A percentile compares a stretch with the other conserved stretches of the same genome.
Evolutionary conservation across 306 rosid species (phyloP).

Genomic region (Cucumis cinereus): DNA sequence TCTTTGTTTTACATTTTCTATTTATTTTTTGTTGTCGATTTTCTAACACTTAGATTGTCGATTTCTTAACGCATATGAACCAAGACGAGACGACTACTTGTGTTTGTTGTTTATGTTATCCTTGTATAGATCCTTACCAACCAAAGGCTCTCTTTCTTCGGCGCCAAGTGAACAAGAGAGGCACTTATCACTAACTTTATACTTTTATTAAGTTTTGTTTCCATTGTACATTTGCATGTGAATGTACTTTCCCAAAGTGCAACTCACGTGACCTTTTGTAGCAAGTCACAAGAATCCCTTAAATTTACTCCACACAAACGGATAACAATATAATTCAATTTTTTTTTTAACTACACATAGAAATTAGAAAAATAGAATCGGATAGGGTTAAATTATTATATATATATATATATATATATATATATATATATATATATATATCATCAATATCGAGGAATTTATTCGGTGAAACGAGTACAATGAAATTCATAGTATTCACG

Average conservation of each 20-base stretch:
- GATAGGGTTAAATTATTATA: background rate
- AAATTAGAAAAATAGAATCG: background rate
- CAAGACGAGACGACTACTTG: background rate
- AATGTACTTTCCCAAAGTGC: slow-evolving; percentile 89
- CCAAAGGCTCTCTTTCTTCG: slow-evolving; percentile 10
- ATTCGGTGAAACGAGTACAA: background rate
- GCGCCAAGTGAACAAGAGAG: slow-evolving; percentile 34
- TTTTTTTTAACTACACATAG: no score
- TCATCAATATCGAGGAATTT: background rate
- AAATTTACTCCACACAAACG: background rate
- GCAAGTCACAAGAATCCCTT: slow-evolving; percentile 53
- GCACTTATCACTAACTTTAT: slow-evolving; percentile 53
- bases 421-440: background rate
- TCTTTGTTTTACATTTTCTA: no score
- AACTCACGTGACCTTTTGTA: slow-evolving; percentile 80
- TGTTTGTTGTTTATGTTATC: slow-evolving; percentile 16
- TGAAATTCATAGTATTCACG: background rate
- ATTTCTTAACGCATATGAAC: background rate
- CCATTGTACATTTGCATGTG: slow-evolving; percentile 66
- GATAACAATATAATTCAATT: background rate
- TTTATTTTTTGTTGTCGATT: no score
- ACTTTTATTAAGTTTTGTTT: slow-evolving; percentile 51
- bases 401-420: background rate
- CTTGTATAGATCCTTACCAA: background rate
- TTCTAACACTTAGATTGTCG: no score